Percentiles rank a stretch among this genome's conserved stretches.
Evolutionary conservation across 1,139 yeast species (phyloP).

Genomic region (Candida neerlandica): DNA sequence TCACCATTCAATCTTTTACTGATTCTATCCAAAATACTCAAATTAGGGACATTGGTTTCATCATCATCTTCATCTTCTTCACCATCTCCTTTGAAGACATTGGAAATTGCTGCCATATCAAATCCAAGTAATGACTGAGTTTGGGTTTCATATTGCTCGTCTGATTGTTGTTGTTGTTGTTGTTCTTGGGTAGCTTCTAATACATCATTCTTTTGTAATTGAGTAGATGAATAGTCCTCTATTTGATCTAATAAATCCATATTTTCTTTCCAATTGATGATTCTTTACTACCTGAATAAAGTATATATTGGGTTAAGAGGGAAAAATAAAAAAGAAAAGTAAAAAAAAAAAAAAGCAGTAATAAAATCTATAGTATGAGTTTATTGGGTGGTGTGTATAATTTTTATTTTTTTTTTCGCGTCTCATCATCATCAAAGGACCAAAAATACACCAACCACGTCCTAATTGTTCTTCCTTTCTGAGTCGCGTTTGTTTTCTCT

Average conservation of each 20-base stretch:
- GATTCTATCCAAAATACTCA: conserved; percentile 21
- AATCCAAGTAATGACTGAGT: conserved; percentile 13
- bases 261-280: neutral
- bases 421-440: conserved; percentile 5
- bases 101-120: conserved; percentile 18
- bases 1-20: conserved; percentile 20
- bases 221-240: conserved; percentile 17
- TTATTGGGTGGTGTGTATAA: neutral
- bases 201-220: conserved; percentile 8
- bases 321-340: neutral
- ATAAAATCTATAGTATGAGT: neutral
- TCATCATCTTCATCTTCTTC: neutral
- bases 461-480: no score
- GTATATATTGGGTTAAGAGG: neutral
- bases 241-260: conserved; percentile 25
- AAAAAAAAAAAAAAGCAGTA: neutral
- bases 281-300: neutral
- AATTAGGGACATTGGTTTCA: conserved; percentile 4
- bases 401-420: conserved; percentile 8
- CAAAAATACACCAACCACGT: no score
- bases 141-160: conserved; percentile 2
- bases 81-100: conserved; percentile 12
- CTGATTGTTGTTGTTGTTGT: conserved; percentile 14
- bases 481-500: neutral
- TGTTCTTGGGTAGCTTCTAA: conserved; percentile 8